phyloP scores from a whole-genome alignment of 208 protist species.

The Endotrypanum monterogeii region DNA sequence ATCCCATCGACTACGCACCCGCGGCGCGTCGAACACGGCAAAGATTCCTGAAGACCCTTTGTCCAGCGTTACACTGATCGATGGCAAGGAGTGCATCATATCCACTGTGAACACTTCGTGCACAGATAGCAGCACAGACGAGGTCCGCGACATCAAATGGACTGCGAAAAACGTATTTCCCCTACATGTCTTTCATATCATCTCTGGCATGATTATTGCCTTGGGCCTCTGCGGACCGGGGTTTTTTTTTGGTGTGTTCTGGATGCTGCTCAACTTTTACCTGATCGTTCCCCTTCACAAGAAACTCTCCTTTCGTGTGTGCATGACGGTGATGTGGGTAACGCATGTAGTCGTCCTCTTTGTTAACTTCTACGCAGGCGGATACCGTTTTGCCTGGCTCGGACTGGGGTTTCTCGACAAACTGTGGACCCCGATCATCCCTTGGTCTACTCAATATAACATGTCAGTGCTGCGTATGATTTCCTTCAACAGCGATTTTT shows the following conservation, averaged over 20 bases:
- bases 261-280: conserved; percentile 43
- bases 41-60: background rate
- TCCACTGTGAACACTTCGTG: background rate
- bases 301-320: conserved; percentile 43
- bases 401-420: conserved; percentile 38
- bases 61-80: background rate
- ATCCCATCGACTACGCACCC: conserved; percentile 26
- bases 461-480: conserved; percentile 87
- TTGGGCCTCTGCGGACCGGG: conserved; percentile 33
- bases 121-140: background rate
- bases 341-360: conserved; percentile 41
- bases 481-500: conserved; percentile 70
- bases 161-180: no score
- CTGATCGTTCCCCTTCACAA: conserved; percentile 40
- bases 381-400: conserved; percentile 52
- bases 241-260: conserved; percentile 30
- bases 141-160: no score
- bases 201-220: conserved; percentile 26
- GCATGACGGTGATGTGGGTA: conserved; percentile 57
- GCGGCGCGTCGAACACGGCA: background rate
- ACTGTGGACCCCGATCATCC: conserved; percentile 25
- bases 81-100: background rate
- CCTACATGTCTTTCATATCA: conserved; percentile 25
- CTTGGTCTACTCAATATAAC: conserved; percentile 55
- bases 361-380: conserved; percentile 8